phyloP scores from a whole-genome alignment of 768 basidiomycete species.

The Daedaleopsis sinensis region DNA sequence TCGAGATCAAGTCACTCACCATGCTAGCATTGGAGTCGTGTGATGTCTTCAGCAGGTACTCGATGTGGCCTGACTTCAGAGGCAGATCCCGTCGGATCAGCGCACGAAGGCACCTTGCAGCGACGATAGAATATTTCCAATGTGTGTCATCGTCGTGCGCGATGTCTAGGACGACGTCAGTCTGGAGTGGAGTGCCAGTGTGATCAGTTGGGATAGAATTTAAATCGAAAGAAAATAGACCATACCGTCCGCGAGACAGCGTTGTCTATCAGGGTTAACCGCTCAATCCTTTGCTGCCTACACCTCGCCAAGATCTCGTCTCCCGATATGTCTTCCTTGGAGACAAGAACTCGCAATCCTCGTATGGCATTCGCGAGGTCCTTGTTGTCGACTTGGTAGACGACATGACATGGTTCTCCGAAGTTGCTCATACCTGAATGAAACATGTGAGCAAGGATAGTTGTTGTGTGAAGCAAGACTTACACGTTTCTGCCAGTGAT shows the following conservation, averaged over 20 bases:
- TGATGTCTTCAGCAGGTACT: slow-evolving; percentile 61
- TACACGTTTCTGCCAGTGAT: slow-evolving; percentile 65
- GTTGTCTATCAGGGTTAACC: slow-evolving; percentile 45
- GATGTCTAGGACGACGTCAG: slow-evolving; percentile 51
- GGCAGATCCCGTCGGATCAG: slow-evolving; percentile 68
- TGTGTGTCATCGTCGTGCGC: slow-evolving; percentile 67
- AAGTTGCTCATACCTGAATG: slow-evolving; percentile 60
- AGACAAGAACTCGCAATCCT: slow-evolving; percentile 42
- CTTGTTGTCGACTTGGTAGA: slow-evolving; percentile 54
- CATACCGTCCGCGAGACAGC: slow-evolving; percentile 49
- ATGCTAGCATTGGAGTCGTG: slow-evolving; percentile 68
- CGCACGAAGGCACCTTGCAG: slow-evolving; percentile 67
- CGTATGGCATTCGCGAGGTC: slow-evolving; percentile 41
- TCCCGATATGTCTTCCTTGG: slow-evolving; percentile 31
- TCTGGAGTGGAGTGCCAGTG: too few species aligned
- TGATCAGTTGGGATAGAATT: slow-evolving; percentile 11
- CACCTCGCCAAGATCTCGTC: slow-evolving; percentile 43
- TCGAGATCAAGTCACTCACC: slow-evolving; percentile 44
- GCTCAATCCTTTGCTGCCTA: slow-evolving; percentile 47
- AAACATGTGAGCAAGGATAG: slow-evolving; percentile 2
- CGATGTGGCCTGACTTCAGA: slow-evolving; percentile 48
- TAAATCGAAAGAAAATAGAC: not conserved
- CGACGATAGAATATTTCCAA: slow-evolving; percentile 79
- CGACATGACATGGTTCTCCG: slow-evolving; percentile 59
- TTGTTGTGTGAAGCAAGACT: slow-evolving; percentile 4